These are phyloP conservation scores for Acacia acuminata DNA, from an alignment of 306 rosid species.

Conservation along the genomic window DNA sequence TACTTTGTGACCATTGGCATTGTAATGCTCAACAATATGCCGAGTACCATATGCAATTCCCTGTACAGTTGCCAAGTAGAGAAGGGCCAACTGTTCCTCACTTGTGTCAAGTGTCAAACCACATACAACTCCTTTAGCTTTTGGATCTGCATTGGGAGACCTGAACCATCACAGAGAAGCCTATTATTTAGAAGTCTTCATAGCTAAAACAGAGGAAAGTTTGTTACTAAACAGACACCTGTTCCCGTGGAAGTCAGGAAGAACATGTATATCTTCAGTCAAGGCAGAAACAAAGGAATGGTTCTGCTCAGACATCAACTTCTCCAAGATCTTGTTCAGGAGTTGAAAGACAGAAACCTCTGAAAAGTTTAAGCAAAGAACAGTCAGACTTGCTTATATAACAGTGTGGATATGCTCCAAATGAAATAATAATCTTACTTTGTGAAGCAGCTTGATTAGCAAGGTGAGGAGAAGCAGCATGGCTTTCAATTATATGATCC, in stretches of 20 bases:
- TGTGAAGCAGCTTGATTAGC: conserved; percentile 87
- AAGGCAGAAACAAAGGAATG: conserved; percentile 75
- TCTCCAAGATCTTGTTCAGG: conserved; percentile 76
- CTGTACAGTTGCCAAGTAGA: conserved; percentile 88
- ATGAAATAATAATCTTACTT: conserved; percentile 44
- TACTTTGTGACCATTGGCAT: conserved; percentile 91
- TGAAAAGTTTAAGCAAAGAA: conserved; percentile 38
- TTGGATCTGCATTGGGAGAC: conserved; percentile 97
- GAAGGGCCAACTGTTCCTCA: conserved; percentile 77
- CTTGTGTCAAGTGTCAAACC: conserved; percentile 92
- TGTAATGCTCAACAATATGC: conserved; percentile 94
- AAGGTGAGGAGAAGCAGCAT: conserved; percentile 70
- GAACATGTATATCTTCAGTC: conserved; percentile 82
- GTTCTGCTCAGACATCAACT: conserved; percentile 57
- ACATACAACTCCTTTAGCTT: conserved; percentile 79
- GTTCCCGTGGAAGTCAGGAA: conserved; percentile 98
- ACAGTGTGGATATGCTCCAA: conserved; percentile 20
- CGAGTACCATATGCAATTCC: conserved; percentile 97
- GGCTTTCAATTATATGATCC: conserved; percentile 88
- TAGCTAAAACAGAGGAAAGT: conserved; percentile 31
- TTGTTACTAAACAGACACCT: conserved; percentile 52
- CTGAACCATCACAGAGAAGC: conserved; percentile 49
- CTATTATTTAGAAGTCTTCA: conserved; percentile 31
- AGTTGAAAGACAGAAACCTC: conserved; percentile 79
- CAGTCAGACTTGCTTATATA: conserved; percentile 17